phyloP scores from a whole-genome alignment of 768 basidiomycete genomes.

The Lactarius hatsudake region DNA sequence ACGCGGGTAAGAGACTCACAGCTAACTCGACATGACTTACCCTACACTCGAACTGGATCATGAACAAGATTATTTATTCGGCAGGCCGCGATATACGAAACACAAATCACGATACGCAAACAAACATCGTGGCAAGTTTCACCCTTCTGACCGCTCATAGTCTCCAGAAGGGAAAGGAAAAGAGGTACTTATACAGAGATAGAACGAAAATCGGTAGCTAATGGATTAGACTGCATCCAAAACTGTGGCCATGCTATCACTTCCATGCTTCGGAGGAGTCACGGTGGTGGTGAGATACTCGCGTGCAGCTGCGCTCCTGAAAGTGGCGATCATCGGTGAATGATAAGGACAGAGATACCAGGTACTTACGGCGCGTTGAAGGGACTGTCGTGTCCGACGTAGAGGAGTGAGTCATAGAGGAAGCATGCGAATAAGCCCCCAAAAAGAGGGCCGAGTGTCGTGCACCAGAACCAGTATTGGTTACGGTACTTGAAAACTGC shows the following conservation, averaged over 20 bases:
- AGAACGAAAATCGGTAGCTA: not conserved
- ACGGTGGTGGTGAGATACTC: not conserved
- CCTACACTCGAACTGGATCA: not conserved
- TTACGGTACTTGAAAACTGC: constrained; percentile 42
- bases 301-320: constrained; percentile 5
- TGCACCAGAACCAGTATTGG: constrained; percentile 75
- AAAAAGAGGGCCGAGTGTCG: constrained; percentile 53
- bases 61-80: not conserved
- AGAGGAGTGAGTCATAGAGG: constrained; percentile 57
- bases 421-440: constrained; percentile 54
- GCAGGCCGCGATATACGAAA: not conserved
- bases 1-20: too few relatives aligned
- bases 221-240: not conserved
- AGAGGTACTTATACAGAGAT: not conserved
- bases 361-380: constrained; percentile 50
- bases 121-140: not conserved
- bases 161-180: not conserved
- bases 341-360: not conserved
- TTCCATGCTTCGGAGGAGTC: not conserved
- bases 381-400: constrained; percentile 51
- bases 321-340: not conserved
- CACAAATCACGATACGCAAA: not conserved
- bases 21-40: not conserved
- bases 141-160: not conserved
- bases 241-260: not conserved